Evolutionary conservation across 306 rosid species (phyloP), one percentile per base, ranked within the genome.

Genomic region (Quercus wislizeni): DNA sequence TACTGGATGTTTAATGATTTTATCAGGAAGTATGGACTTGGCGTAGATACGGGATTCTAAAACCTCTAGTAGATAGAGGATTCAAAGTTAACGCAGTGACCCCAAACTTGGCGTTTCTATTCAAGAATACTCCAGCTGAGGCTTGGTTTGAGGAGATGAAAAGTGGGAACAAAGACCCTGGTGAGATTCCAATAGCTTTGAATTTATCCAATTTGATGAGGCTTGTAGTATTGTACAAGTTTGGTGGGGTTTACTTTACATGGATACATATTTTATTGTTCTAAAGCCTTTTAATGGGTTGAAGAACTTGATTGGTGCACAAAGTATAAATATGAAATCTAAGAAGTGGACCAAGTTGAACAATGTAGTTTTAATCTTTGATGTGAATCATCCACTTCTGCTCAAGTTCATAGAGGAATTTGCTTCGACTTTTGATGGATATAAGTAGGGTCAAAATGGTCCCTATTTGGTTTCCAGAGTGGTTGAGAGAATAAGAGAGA

Each of bases 381-480:
- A 95, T 33, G 78, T 63, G 86, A 89, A 90, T 4, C 98, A 95
- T 81, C 99, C 97, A 15, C 94, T 95, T 72, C 46, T 92, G 77
- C 65, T 71, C 13, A 87, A 76, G 25, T 95, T 95, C 85, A 91
- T 90, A 9, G 25, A 83, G 74, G 97, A 93, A 19, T 93, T 95
- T 85, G 85, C 91, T 0, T 72, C 64, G 20, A 88, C 88, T 77
- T 95, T 91, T 82, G 86, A 93, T 83, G 99, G 98, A 6, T 92
- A 79, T 61, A 87, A 52, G 74, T 91, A 96, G 98, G 99, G 96
- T 19, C 81, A 89, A 52, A 95, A 93, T 74, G 99, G 97, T 72
- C 98, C 99, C 2, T 91, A 90, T 82, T 61, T 95, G 74, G 96
- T 95, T 63, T 87, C 99, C 1, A 89, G 96, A 79, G 97, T 92